Percentiles rank a stretch among this genome's conserved stretches.
Evolutionary conservation across 2,329 filamentous ascomycete genomes (phyloP).

Genomic region (Microsporum ferrugineum): DNA sequence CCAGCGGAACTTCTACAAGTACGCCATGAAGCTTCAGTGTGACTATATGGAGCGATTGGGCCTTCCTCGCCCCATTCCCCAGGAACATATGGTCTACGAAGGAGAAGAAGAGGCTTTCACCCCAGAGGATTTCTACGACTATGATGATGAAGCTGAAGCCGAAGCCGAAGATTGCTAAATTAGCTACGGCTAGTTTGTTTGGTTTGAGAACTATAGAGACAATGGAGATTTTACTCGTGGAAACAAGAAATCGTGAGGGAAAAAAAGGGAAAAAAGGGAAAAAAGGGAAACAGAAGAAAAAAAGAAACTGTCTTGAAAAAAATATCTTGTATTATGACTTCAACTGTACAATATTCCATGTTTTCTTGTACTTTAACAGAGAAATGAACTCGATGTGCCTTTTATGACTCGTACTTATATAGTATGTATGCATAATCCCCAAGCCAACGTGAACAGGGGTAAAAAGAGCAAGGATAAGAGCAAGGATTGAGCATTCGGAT

Average conservation of each 20-base stretch:
- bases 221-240: too few species aligned
- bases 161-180: too few species aligned
- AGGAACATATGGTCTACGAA: background rate
- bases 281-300: background rate
- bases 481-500: background rate
- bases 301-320: background rate
- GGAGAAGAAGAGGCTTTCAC: conserved; percentile 1
- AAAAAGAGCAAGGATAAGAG: background rate
- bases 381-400: background rate
- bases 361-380: background rate
- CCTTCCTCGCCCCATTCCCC: background rate
- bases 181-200: too few species aligned
- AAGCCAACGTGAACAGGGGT: too few species aligned
- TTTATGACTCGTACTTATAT: background rate
- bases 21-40: background rate
- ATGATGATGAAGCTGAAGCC: background rate
- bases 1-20: background rate
- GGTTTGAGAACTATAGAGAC: too few species aligned
- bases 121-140: conserved; percentile 3
- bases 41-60: background rate
- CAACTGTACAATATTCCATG: background rate
- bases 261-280: background rate
- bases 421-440: too few species aligned
- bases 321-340: background rate
- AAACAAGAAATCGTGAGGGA: too few species aligned